Evolutionary conservation across 768 basidiomycete genomes (phyloP).

Genomic region (Lepiota venenata): DNA sequence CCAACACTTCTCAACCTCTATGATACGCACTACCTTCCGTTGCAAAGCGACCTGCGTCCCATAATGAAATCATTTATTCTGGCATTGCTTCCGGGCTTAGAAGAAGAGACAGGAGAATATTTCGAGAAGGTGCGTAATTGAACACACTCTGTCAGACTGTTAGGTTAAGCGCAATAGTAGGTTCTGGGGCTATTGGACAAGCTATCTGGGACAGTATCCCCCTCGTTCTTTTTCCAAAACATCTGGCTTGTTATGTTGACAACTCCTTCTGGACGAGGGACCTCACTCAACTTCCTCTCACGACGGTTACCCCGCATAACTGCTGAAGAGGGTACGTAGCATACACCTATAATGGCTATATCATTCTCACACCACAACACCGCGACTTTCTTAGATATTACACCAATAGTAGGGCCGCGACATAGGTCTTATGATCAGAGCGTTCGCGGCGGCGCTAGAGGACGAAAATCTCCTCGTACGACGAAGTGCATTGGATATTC

Average conservation of each 20-base stretch:
- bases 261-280: constrained; percentile 78
- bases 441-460: constrained; percentile 86
- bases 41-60: constrained; percentile 78
- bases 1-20: constrained; percentile 90
- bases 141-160: constrained; percentile 2
- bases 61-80: constrained; percentile 94
- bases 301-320: constrained; percentile 72
- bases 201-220: constrained; percentile 79
- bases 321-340: constrained; percentile 59
- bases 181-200: constrained; percentile 78
- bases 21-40: constrained; percentile 86
- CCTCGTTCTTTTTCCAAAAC: constrained; percentile 92
- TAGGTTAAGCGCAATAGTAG: constrained; percentile 32
- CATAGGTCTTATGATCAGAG: constrained; percentile 91
- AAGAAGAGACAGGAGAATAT: constrained; percentile 97
- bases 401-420: constrained; percentile 76
- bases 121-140: constrained; percentile 71
- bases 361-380: neutral
- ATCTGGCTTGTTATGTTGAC: constrained; percentile 94
- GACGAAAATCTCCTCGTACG: constrained; percentile 93
- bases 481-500: constrained; percentile 79
- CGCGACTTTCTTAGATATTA: constrained; percentile 45
- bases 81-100: constrained; percentile 89
- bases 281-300: constrained; percentile 83
- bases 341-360: neutral